These are phyloP conservation scores for Rhodotorula glutinis DNA, from an alignment of 1,284 basidiomycete species.

Conservation along the genomic window DNA sequence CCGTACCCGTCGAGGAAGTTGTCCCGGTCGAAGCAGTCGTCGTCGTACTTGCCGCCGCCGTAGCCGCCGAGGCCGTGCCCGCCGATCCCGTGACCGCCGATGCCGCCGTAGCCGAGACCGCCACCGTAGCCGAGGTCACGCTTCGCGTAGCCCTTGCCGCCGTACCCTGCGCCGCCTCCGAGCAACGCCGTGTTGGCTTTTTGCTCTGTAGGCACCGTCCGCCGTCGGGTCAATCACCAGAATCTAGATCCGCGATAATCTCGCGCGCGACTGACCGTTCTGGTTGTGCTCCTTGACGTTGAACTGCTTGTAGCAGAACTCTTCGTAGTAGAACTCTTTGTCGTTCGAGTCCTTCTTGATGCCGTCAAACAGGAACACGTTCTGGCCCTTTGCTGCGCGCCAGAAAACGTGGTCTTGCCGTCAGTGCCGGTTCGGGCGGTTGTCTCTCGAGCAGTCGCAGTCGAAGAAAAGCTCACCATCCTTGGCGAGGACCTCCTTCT, in stretches of 20 bases:
- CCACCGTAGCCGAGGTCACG: too few species aligned
- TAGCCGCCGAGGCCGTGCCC: neutral
- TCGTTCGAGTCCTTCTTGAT: constrained; percentile 8
- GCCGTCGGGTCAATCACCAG: too few species aligned
- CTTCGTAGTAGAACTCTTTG: constrained; percentile 10
- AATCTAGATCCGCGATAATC: too few species aligned
- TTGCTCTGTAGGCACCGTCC: neutral
- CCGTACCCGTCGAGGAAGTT: neutral
- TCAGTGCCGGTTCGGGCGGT: too few species aligned
- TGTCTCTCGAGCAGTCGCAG: too few species aligned
- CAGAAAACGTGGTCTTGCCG: neutral
- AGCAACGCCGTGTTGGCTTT: neutral
- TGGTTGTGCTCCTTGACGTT: constrained; percentile 8
- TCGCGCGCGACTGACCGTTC: neutral
- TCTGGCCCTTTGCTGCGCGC: too few species aligned
- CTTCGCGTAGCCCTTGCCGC: too few species aligned
- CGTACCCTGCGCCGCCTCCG: too few species aligned
- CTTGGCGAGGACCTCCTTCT: constrained; percentile 7
- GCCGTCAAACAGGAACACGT: constrained; percentile 17
- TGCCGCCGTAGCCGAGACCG: neutral
- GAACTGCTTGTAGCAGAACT: constrained; percentile 25
- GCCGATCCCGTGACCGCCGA: neutral
- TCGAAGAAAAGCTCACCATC: neutral
- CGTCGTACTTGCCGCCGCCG: neutral
- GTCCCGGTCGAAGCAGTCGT: neutral